These are phyloP conservation scores for Termitomyces sp. DNA, from an alignment of 768 basidiomycete genomes.

Conservation along the genomic window DNA sequence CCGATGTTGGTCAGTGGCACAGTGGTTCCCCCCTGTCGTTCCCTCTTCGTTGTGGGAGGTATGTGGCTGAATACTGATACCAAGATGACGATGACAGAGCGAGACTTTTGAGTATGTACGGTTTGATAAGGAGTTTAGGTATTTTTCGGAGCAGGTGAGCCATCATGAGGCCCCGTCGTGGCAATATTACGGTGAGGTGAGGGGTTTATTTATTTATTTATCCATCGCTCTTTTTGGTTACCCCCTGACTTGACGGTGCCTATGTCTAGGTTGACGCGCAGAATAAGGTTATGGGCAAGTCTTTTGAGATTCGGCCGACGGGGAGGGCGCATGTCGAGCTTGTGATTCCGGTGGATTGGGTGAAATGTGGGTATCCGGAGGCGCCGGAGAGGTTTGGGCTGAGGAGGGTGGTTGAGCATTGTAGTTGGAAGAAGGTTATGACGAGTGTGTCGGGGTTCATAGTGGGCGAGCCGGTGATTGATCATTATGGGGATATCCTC, in stretches of 20 bases:
- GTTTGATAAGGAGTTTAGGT: slow-evolving; percentile 85
- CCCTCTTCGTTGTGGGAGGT: too few relatives aligned
- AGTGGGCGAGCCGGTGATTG: slow-evolving; percentile 82
- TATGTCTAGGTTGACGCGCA: slow-evolving; percentile 81
- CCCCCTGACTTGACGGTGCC: too few relatives aligned
- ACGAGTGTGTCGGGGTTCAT: slow-evolving; percentile 93
- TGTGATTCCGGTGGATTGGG: slow-evolving; percentile 64
- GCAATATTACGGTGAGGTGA: slow-evolving; percentile 87
- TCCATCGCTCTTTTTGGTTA: too few relatives aligned
- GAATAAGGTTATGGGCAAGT: slow-evolving; percentile 95
- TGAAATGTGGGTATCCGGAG: slow-evolving; percentile 62
- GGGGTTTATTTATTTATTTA: slow-evolving; percentile 1
- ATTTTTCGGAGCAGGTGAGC: slow-evolving; percentile 94
- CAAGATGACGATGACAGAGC: slow-evolving; percentile 38
- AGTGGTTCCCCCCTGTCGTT: too few relatives aligned
- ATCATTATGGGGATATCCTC: slow-evolving; percentile 88
- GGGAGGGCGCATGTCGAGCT: slow-evolving; percentile 91
- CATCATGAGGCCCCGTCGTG: slow-evolving; percentile 91
- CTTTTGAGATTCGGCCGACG: slow-evolving; percentile 94
- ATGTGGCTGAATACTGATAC: too few relatives aligned
- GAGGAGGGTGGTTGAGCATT: slow-evolving; percentile 81
- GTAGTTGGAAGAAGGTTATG: slow-evolving; percentile 93
- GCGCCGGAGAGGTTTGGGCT: slow-evolving; percentile 37
- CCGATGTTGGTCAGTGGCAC: slow-evolving; percentile 74
- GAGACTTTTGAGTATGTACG: slow-evolving; percentile 96